phyloP scores from a whole-genome alignment of 148 eudicot species.

The Selenicereus undatus region DNA sequence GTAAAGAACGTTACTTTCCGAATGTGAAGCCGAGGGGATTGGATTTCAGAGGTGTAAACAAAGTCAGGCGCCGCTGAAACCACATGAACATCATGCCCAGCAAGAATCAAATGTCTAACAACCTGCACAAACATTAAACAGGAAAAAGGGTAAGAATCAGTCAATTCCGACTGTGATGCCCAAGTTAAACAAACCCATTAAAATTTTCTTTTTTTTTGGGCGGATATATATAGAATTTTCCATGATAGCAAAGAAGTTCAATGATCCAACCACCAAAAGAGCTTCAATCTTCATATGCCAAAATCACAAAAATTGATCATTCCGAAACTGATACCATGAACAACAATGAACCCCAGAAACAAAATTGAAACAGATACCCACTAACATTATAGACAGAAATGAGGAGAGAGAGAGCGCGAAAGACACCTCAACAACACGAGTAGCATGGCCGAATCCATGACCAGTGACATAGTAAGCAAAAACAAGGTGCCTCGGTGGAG shows the following conservation, averaged over 20 bases:
- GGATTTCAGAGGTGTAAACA: constrained; percentile 90
- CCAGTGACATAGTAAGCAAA: constrained; percentile 97
- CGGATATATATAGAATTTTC: neutral
- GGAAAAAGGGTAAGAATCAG: neutral
- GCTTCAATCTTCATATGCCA: neutral
- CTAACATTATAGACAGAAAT: neutral
- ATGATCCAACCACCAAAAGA: neutral
- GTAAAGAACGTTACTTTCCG: constrained; percentile 57
- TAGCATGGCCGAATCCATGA: constrained; percentile 97
- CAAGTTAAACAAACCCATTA: neutral
- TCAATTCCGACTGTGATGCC: neutral
- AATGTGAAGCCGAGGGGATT: constrained; percentile 82
- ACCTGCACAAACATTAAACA: constrained; percentile 48
- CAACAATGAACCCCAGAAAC: neutral
- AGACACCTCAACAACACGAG: constrained; percentile 88
- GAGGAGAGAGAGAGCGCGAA: neutral
- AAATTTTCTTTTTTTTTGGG: neutral
- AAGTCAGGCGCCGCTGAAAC: constrained; percentile 98
- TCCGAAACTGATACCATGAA: neutral
- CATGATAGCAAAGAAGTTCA: neutral
- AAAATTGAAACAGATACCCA: neutral
- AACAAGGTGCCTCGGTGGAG: constrained; percentile 48
- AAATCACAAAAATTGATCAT: neutral
- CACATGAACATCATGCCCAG: constrained; percentile 92
- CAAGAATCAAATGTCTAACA: constrained; percentile 79